Evolutionary conservation across 345 rosid genomes (phyloP).

Genomic region (Eucalyptus tenuipes): DNA sequence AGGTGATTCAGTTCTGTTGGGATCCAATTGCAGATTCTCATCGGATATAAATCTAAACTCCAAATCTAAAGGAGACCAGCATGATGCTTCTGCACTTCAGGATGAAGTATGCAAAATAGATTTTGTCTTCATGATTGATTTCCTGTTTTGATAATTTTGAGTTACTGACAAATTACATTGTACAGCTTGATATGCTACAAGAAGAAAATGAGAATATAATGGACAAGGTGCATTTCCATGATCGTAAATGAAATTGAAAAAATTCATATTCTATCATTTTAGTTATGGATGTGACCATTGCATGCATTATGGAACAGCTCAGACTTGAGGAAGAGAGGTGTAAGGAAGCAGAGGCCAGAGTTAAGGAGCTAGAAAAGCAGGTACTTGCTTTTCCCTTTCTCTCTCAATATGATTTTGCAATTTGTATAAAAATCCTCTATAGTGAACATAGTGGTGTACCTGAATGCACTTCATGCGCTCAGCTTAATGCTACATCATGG

Average conservation of each 20-base stretch:
- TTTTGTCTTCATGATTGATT: not conserved
- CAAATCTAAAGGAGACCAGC: slow-evolving; percentile 44
- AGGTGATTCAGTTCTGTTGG: not conserved
- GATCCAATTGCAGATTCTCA: slow-evolving; percentile 38
- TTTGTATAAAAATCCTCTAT: not conserved
- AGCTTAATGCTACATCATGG: not conserved
- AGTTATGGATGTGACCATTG: not conserved
- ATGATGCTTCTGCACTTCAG: slow-evolving; percentile 80
- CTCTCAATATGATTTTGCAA: not conserved
- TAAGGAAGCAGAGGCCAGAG: slow-evolving; percentile 85
- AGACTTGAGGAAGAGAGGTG: slow-evolving; percentile 80
- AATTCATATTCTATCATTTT: not conserved
- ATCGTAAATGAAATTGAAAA: not conserved
- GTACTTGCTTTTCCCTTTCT: slow-evolving; percentile 14
- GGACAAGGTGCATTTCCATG: slow-evolving; percentile 36
- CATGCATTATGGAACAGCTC: slow-evolving; percentile 42
- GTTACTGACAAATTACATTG: not conserved
- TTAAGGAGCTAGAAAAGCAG: slow-evolving; percentile 98
- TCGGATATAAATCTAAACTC: slow-evolving; percentile 32
- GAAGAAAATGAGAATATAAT: slow-evolving; percentile 72
- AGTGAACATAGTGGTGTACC: not conserved
- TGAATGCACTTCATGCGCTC: not conserved
- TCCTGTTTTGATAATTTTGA: not conserved
- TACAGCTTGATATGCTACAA: slow-evolving; percentile 89
- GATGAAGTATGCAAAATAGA: slow-evolving; percentile 53